Evolutionary conservation across 306 rosid genomes (phyloP), one percentile per base, ranked within the genome.

Genomic region (Gleditsia sinensis): DNA sequence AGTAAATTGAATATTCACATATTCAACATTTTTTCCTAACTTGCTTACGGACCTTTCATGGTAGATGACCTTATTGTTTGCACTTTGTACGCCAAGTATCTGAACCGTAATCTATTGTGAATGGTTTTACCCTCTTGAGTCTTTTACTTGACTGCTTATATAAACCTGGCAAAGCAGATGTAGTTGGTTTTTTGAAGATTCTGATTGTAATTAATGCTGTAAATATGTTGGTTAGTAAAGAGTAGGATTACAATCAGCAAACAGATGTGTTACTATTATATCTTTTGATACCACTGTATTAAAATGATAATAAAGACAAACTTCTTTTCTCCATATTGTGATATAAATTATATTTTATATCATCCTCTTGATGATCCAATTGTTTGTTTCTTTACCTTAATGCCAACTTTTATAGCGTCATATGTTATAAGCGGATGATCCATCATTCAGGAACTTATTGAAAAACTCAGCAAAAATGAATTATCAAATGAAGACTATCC

Each of bases 401-500:
- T 64, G 36, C 33, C 50, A 42, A 16, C 69, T 46, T 43, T 45
- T 72, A 39, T 51, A 63, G 21, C 59, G 42, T 59, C 45, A 12
- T 56, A 11, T 74, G 75, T n/a, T n/a, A 73, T 58, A 67, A 37
- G 28, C 75, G 72, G 58, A 61, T 75, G 75, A 49, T 62, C 28
- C 45, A n/a, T 59, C 32, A 63, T 81, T 63, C 87, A 94, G 99
- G 99, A 92, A 71, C 95, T 94, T 49, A 23, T 94, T 74, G 99
- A 92, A 86, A 91, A 88, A 69, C 91, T 94, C 55, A 33, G 86
- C 80, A 94, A 82, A 77, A 84, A 87, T 51, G 96, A 90, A 70
- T 67, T 94, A 69, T 82, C 99, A 69, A 92, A 87, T 83, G 95
- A 90, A 73, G 99, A 94, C 51, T 94, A 89, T 77, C 99, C 97